Base-by-base conservation (phyloP, 441 rosid species). In the Dalechampia spathulata region DNA sequence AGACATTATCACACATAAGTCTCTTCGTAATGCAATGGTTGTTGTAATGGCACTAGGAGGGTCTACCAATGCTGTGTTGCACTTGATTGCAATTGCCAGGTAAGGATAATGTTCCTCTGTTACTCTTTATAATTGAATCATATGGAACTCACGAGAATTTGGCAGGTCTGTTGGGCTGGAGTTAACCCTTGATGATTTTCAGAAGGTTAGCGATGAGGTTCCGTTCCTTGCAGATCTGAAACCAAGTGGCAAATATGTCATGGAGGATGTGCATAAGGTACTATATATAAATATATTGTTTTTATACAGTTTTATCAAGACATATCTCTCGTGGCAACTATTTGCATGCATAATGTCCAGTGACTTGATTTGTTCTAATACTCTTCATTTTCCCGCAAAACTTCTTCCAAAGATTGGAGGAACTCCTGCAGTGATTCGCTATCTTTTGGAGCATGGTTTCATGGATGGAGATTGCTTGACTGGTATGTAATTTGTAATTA, bases 391-490 rank as follows among this genome's bases (percentile, higher is more conserved):
- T n/a, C n/a, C n/a, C n/a, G n/a, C n/a, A n/a, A n/a, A n/a, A n/a
- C n/a, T n/a, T n/a, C n/a, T n/a, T n/a, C n/a, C n/a, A n/a, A 69
- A 92, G 99, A 86, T 86, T 61, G 98, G 98, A 68, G 99, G 99
- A 57, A 89, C 94, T n/a, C 99, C 99, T 42, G 99, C 99, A 37
- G 79, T 92, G 62, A 83, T 92, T 57, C 91, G 78, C 39, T 82
- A 76, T 75, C 88, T 92, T 64, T 78, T 92, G 77, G 99, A 92
- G 65, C 76, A 46, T 53, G 97, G 83, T 26, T 85, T 75, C 58
- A 17, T 89, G 49, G 90, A 92, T 55, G 99, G 94, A n/a, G 94
- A 92, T 77, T 89, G 96, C 66, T 69, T 92, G 65, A 92, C 97
- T 47, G 97, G 99, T 84, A 66, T 27, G 60, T 28, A 49, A 47